Evolutionary conservation across 2,329 filamentous ascomycete species (phyloP), one percentile per base, ranked within the genome.

Genomic region (Pseudonectria buxi): DNA sequence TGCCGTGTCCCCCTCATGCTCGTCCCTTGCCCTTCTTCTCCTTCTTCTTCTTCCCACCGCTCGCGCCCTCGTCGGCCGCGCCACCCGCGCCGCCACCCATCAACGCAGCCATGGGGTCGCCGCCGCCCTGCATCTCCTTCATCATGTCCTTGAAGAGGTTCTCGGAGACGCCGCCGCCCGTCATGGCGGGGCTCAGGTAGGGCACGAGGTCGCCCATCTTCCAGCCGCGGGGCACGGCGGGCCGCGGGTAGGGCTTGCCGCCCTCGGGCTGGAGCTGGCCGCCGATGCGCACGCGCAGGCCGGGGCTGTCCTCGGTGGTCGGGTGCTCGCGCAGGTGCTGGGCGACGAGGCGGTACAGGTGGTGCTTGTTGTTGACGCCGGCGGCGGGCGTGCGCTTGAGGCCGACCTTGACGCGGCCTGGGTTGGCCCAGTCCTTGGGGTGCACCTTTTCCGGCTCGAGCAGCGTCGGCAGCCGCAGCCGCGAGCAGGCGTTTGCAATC

Each of bases 371-470:
- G 59, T 78, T 82, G 37, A 95, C 59, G 10, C 40, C 35, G 10
- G 45, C 36, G 27, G 37, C 33, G 27, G 50, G 36, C 30, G 45
- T 47, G 40, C 41, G 51, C 46, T 59, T 65, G 59, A 95, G 67
- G 54, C 81, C 67, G 32, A 96, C 78, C 50, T 86, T 80, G 44
- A 96, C 86, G 40, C 92, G 75, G 4, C 92, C 92, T 10, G 92
- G 92, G 67, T 98, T 98, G 37, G 83, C 82, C 92, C 92, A 98
- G 68, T 98, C 92, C 65, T 92, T 90, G 6, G 92, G 92, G 63
- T 98, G 92, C 41, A 80, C 75, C 69, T 95, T 95, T 56, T 84
- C 83, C 1, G 89, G 86, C 66, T 98, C 92, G 59, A 95, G 83
- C 7, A 92, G 79, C 28, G 83, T 81, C 43, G 76, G 73, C 25